Conservation (phyloP, 1,284 basidiomycete species). For the Rhodotorula mucilaginosa region DNA sequence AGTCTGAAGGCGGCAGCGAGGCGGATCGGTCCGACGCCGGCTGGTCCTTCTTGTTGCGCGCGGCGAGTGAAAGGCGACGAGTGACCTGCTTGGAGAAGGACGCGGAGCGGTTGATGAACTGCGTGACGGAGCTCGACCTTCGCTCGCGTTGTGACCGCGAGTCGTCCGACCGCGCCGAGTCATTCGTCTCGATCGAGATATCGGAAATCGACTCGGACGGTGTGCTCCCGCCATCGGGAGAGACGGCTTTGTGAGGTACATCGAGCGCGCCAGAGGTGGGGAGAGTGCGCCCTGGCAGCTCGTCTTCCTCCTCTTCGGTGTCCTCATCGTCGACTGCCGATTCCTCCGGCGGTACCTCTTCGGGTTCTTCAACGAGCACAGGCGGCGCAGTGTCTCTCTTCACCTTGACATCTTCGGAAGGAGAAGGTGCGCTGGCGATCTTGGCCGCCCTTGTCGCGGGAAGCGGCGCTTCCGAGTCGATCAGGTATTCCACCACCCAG, state of each 20-base stretch:
- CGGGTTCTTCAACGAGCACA: slow-evolving; percentile 13
- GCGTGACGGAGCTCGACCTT: slow-evolving; percentile 1
- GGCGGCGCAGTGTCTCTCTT: background rate
- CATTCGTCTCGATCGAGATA: background rate
- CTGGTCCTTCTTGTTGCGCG: background rate
- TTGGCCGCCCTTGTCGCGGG: background rate
- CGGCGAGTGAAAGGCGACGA: slow-evolving; percentile 6
- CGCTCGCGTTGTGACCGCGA: background rate
- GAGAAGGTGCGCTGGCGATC: background rate
- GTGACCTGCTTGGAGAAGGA: slow-evolving; percentile 12
- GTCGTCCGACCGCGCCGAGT: background rate
- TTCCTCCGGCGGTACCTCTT: slow-evolving; percentile 4
- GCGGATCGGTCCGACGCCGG: background rate
- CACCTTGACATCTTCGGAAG: background rate
- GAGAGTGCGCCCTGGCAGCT: too few relatives aligned
- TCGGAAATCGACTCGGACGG: background rate
- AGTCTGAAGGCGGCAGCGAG: background rate
- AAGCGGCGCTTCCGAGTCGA: slow-evolving; percentile 16
- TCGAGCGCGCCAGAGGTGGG: background rate
- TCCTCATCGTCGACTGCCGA: background rate
- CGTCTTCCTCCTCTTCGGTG: background rate
- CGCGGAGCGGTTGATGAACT: slow-evolving; percentile 4
- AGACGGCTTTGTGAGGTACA: background rate
- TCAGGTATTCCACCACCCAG: slow-evolving; percentile 44
- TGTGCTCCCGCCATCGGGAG: background rate